Conservation (phyloP, 805 yeast species). For the Metschnikowia aberdeeniae region DNA sequence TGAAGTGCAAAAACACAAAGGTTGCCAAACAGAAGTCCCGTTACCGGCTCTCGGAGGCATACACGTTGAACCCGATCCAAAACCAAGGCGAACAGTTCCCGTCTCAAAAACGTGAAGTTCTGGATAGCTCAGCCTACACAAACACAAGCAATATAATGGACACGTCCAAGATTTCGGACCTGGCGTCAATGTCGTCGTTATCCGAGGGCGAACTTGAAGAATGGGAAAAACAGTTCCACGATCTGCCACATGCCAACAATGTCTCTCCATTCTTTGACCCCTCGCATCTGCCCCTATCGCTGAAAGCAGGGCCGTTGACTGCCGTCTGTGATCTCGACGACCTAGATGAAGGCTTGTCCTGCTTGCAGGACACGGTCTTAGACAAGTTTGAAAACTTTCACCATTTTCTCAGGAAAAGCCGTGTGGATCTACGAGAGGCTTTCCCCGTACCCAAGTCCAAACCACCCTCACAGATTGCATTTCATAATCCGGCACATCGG, state of each 20-base stretch:
- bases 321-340: constrained; percentile 7
- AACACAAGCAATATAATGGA: constrained; percentile 14
- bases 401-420: constrained; percentile 29
- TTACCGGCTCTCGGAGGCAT: constrained; percentile 36
- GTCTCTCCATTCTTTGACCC: neutral
- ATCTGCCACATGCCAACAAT: no score
- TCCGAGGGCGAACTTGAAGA: neutral
- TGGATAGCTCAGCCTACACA: constrained; percentile 15
- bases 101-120: constrained; percentile 7
- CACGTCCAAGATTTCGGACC: neutral
- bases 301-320: neutral
- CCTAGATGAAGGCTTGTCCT: constrained; percentile 1
- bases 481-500: constrained; percentile 36
- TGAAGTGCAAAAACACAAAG: constrained; percentile 30
- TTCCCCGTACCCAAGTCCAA: constrained; percentile 26
- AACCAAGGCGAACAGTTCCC: constrained; percentile 1
- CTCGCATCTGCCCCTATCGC: constrained; percentile 8
- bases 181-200: constrained; percentile 1
- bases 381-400: constrained; percentile 23
- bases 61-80: constrained; percentile 34
- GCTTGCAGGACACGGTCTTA: neutral
- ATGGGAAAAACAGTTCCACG: neutral
- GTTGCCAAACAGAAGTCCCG: constrained; percentile 39
- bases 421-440: constrained; percentile 27
- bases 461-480: constrained; percentile 15